Conservation (phyloP, 2,329 filamentous ascomycete genomes). For the Colletotrichum sojae region DNA sequence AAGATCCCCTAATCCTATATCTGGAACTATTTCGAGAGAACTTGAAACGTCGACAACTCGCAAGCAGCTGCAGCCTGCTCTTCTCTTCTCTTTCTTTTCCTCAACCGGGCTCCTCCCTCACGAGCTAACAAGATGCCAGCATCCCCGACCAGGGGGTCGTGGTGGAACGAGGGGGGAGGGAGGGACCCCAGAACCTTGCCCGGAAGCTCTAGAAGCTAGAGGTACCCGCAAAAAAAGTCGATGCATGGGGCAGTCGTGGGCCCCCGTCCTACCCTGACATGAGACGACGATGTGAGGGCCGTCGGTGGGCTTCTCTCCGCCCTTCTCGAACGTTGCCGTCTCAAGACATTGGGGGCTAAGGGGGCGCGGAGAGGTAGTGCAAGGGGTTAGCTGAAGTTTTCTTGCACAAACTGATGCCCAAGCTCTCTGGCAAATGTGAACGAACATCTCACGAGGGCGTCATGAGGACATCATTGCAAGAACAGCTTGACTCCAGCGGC, state of each 20-base stretch:
- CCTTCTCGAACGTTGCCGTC: slow-evolving; percentile 31
- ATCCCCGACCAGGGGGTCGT: too few species aligned
- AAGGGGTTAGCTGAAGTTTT: neutral
- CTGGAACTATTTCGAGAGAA: slow-evolving; percentile 21
- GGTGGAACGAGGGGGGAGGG: neutral
- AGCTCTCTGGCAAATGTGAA: neutral
- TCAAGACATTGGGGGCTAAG: slow-evolving; percentile 6
- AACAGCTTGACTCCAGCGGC: neutral
- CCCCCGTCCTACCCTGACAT: slow-evolving; percentile 29
- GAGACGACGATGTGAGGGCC: slow-evolving; percentile 26
- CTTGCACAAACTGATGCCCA: too few species aligned
- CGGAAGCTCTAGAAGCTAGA: slow-evolving; percentile 8
- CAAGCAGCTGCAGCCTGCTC: neutral
- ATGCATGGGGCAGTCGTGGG: slow-evolving; percentile 31
- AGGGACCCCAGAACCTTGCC: neutral
- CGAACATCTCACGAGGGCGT: neutral
- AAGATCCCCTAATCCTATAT: slow-evolving; percentile 11
- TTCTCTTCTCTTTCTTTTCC: too few species aligned
- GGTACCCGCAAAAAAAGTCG: slow-evolving; percentile 19
- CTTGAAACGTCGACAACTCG: slow-evolving; percentile 29
- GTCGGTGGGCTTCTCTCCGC: slow-evolving; percentile 9
- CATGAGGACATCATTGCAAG: neutral
- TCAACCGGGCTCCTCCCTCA: too few species aligned
- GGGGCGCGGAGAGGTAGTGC: neutral
- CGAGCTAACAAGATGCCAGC: too few species aligned